Evolutionary conservation across 768 basidiomycete genomes (phyloP).

Genomic region (Phlegmacium glaucopus): DNA sequence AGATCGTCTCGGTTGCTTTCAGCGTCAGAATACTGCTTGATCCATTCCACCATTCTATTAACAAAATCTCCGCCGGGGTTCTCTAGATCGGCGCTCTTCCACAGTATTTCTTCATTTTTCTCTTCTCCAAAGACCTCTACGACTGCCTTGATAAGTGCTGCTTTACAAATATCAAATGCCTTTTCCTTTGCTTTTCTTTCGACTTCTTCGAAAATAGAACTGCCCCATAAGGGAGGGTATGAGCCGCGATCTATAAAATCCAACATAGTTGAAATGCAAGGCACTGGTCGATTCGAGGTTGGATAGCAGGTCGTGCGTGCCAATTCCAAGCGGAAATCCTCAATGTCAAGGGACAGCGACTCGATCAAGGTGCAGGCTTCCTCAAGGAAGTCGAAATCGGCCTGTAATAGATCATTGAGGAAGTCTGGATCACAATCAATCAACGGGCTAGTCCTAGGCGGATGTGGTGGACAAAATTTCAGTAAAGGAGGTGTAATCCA

Average conservation of each 20-base stretch:
- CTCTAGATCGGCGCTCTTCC: constrained; percentile 56
- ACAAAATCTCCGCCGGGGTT: constrained; percentile 72
- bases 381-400: constrained; percentile 72
- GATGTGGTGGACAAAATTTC: constrained; percentile 57
- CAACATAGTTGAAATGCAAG: constrained; percentile 61
- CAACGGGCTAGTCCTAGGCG: constrained; percentile 31
- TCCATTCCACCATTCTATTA: constrained; percentile 71
- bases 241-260: constrained; percentile 72
- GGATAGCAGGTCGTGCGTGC: constrained; percentile 63
- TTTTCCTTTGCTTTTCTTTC: constrained; percentile 63
- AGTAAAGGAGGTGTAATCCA: constrained; percentile 55
- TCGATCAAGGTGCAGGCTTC: constrained; percentile 76
- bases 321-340: constrained; percentile 69
- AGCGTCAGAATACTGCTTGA: constrained; percentile 50
- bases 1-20: constrained; percentile 60
- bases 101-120: constrained; percentile 72
- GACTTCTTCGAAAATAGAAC: constrained; percentile 38
- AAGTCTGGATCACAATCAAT: constrained; percentile 39
- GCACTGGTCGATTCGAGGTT: constrained; percentile 50
- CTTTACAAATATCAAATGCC: constrained; percentile 78
- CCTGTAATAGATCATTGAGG: constrained; percentile 45
- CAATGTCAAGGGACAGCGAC: constrained; percentile 73
- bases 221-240: constrained; percentile 65
- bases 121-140: constrained; percentile 86
- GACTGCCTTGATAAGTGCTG: constrained; percentile 79